Evolutionary conservation across 352 stramenopile species (phyloP), one percentile per base, ranked within the genome.

Genomic region (Globisporangium cederbergense): DNA sequence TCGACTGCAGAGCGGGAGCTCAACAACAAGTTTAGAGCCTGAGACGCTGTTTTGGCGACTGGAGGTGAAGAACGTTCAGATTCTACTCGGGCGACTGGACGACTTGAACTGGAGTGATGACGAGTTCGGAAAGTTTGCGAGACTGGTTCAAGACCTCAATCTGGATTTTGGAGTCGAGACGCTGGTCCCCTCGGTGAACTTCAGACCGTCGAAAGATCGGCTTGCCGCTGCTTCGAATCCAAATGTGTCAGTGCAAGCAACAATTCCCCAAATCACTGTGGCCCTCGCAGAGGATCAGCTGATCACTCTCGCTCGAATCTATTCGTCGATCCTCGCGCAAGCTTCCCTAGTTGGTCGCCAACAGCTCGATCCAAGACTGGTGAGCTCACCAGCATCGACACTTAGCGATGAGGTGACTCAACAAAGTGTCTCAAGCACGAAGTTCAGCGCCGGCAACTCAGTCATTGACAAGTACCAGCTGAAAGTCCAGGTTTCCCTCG

Each of bases 101-200:
- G 57, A 72, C 13, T 47, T 89, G 30, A 58, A 74, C 1, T 85
- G 74, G 77, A 74, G 61, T 1, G 74, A 82, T 32, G 62, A 74
- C 45, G 71, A 83, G 30, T 57, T 83, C 22, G 46, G 50, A 4
- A 20, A 57, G 18, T 83, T 90, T 49, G 60, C 66, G 3, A 76
- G 76, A 65, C 72, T 92, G 11, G 73, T 92, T 28, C 60, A 89
- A 34, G 76, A 90, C n/a, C 65, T 92, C 10, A 89, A 71, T 18
- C 43, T 89, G 55, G 72, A 79, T 42, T 88, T 90, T 50, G 74
- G 60, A 2, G 53, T 92, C 16, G 67, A 83, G 51, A 89, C 81
- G 8, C 56, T 75, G 60, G 53, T 75, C 28, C 58, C 62, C 34
- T 62, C 61, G 7, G 42, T 34, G 4, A 30, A 40, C 0, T 16